Evolutionary conservation across 2,329 filamentous ascomycete species (phyloP), one percentile per base, ranked within the genome.

Genomic region (Tolypocladium capitatum): DNA sequence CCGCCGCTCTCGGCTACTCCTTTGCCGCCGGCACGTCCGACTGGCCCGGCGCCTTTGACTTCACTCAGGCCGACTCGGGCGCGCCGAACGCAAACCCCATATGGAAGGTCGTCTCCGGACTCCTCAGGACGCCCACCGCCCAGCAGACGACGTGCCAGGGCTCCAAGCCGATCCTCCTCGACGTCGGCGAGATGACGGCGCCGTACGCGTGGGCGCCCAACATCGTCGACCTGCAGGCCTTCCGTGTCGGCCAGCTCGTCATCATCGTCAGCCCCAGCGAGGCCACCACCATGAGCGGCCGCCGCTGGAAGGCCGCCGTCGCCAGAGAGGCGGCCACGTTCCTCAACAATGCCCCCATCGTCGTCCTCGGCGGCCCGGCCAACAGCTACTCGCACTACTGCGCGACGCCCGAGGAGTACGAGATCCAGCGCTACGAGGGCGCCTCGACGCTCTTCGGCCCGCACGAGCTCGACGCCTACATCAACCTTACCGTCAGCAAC

Each of bases 1-100:
- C 89, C 4, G 90, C 90, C 0, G 88, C 89, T 0, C 69, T 97
- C 50, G 91, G 91, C 6, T 94, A 92, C 61, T 90, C 86, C 0
- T 97, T 97, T 61, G 91, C 91, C 0, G 91, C 86, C 1, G 91
- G 91, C 11, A 97, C 91, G 0, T 86, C 87, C 0, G 91, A 97
- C 62, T 88, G 91, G 6, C 90, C 91, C 0, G 91, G 91, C 1
- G 81, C 81, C 0, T 94, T 95, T 58, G 91, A 97, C 65, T 96
- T 97, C 62, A 92, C 86, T 1, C 91, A 97, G 60, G 90, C 89
- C 54, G 78, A 86, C 53, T 78, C 80, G 1, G 82, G 81, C 31
- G 72, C 78, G n/a, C 83, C 87, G 36, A 76, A 75, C 21, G 62
- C 63, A 42, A 86, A 83, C 55, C 88, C 88, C 0, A 67, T 96